Percentiles rank a stretch among this genome's conserved stretches.
phyloP scores from a whole-genome alignment of 2,329 filamentous ascomycete species.

The Xylariaceae sp. region DNA sequence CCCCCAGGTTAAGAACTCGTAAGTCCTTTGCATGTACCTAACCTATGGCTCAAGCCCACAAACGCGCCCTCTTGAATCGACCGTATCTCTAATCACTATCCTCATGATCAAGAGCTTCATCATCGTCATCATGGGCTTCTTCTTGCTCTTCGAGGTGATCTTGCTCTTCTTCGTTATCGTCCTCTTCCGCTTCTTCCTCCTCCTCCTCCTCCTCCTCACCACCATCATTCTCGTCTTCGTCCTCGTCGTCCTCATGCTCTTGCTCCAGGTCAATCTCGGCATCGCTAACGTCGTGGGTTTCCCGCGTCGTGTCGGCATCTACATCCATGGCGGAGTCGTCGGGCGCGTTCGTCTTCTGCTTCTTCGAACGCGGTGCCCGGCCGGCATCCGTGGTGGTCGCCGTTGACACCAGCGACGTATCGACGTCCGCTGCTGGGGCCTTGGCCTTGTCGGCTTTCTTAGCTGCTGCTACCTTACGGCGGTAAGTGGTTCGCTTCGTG shows the following conservation, averaged over 20 bases:
- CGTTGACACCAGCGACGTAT: conserved; percentile 37
- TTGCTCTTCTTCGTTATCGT: conserved; percentile 47
- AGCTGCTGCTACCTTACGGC: conserved; percentile 68
- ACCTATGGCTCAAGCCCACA: too few species aligned
- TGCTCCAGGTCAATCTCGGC: conserved; percentile 47
- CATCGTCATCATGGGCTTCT: conserved; percentile 47
- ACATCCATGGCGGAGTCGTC: conserved; percentile 51
- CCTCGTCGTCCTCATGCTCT: conserved; percentile 52
- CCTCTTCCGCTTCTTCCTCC: conserved; percentile 47
- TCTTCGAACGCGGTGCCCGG: conserved; percentile 41
- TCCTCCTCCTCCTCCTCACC: conserved; percentile 57
- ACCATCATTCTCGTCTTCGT: conserved; percentile 56
- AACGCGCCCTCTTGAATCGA: too few species aligned
- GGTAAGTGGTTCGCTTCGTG: conserved; percentile 74
- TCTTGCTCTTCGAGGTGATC: conserved; percentile 42
- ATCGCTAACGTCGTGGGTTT: conserved; percentile 42
- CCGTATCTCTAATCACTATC: conserved; percentile 53
- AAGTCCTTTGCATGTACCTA: too few species aligned
- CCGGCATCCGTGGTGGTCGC: conserved; percentile 22
- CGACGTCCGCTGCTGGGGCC: conserved; percentile 33
- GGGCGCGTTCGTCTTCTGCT: conserved; percentile 42
- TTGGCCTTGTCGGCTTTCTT: conserved; percentile 47
- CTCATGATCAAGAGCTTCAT: conserved; percentile 64
- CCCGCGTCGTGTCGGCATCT: conserved; percentile 39
- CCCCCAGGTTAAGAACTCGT: too few species aligned